A percentile compares a stretch with the other conserved stretches of the same genome.
Evolutionary conservation across 2,329 filamentous ascomycete genomes (phyloP).

Genomic region (Penicillium sp.): DNA sequence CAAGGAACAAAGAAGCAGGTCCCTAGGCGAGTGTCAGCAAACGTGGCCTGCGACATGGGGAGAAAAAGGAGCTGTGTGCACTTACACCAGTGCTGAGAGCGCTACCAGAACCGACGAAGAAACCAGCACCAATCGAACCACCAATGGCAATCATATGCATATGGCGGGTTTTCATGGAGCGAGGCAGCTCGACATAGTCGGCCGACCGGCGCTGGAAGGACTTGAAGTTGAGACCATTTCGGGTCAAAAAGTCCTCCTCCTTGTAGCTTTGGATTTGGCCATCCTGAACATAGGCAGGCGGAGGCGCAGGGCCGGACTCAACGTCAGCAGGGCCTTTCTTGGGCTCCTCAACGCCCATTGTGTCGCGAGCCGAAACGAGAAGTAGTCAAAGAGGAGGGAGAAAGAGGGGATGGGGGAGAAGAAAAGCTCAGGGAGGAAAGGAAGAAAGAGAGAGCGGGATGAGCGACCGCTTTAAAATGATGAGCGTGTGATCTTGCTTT

Average conservation of each 20-base stretch:
- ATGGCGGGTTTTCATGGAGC: conserved; percentile 37
- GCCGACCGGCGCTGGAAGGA: conserved; percentile 28
- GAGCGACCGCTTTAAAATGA: background rate
- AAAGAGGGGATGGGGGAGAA: background rate
- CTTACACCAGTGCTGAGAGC: conserved; percentile 23
- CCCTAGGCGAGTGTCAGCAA: conserved; percentile 3
- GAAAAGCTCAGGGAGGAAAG: background rate
- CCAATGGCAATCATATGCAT: conserved; percentile 47
- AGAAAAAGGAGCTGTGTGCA: too few relatives aligned
- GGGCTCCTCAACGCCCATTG: conserved; percentile 17
- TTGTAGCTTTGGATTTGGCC: conserved; percentile 11
- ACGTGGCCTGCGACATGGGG: background rate
- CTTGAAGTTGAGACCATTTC: conserved; percentile 29
- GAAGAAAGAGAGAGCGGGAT: conserved; percentile 1
- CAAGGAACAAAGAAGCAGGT: conserved; percentile 32
- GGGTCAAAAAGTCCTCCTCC: conserved; percentile 29
- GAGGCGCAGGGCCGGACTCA: conserved; percentile 3
- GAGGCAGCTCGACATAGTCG: conserved; percentile 25
- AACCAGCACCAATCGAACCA: conserved; percentile 25
- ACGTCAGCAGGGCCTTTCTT: conserved; percentile 13
- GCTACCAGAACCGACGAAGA: conserved; percentile 27
- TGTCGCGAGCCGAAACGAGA: background rate
- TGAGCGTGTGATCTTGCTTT: conserved; percentile 11
- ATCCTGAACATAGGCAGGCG: conserved; percentile 19
- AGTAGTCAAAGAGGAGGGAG: background rate